phyloP scores from a whole-genome alignment of 495 filamentous ascomycete species.

The Neurospora africana region DNA sequence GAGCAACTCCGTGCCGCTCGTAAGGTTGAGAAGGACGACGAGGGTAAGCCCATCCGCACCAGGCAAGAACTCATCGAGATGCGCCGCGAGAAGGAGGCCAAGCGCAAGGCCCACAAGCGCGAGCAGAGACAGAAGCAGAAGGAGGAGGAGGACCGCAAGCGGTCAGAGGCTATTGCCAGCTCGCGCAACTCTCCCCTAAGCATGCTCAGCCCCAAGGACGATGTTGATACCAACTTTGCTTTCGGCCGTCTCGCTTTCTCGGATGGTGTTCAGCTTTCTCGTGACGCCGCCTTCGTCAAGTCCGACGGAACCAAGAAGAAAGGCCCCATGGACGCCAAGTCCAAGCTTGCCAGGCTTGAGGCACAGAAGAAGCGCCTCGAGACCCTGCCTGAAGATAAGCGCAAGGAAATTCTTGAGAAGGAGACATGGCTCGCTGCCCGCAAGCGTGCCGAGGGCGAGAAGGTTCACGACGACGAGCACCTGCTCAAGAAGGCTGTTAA shows the following conservation, averaged over 20 bases:
- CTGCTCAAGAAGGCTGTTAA: conserved; percentile 91
- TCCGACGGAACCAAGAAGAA: conserved; percentile 43
- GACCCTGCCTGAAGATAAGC: conserved; percentile 63
- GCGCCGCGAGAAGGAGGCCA: conserved; percentile 73
- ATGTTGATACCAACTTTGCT: conserved; percentile 49
- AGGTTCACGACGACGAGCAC: conserved; percentile 78
- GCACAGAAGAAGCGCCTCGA: conserved; percentile 60
- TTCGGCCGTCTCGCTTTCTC: conserved; percentile 82
- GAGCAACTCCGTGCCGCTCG: conserved; percentile 69
- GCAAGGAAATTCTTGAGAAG: conserved; percentile 79
- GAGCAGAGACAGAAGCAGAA: conserved; percentile 62
- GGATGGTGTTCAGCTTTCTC: conserved; percentile 68
- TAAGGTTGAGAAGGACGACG: conserved; percentile 62
- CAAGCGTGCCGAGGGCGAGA: conserved; percentile 80
- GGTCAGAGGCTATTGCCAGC: conserved; percentile 58
- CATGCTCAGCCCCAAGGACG: conserved; percentile 49
- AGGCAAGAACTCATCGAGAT: conserved; percentile 84
- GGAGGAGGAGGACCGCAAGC: conserved; percentile 59
- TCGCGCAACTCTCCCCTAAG: conserved; percentile 44
- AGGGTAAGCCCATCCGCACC: conserved; percentile 69
- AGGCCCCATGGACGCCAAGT: conserved; percentile 70
- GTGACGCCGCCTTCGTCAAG: conserved; percentile 51
- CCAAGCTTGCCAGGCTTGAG: conserved; percentile 59
- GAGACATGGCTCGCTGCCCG: conserved; percentile 88
- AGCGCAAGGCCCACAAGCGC: conserved; percentile 80